Base-by-base conservation (phyloP, 202 grass and related monocot species). In the Elaeis oleifera region DNA sequence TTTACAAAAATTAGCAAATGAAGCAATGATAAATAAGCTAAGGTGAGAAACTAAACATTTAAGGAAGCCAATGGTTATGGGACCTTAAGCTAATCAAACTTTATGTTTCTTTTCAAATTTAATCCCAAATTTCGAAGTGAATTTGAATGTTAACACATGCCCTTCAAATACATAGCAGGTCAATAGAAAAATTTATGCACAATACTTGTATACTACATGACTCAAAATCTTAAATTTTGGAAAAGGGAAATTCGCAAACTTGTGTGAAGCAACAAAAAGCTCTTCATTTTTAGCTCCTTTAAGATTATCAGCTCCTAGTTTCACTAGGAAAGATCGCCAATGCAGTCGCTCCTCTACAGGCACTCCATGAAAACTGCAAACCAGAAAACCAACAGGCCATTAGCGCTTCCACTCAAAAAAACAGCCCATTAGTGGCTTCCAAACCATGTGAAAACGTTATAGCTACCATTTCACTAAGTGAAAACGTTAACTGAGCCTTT, bases 271-370 rank as follows among this genome's bases (percentile, higher is more conserved):
- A 69, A 97, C 84, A 36, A 92, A 74, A 58, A 89, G 84, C 61
- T 92, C 92, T 79, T 97, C 92, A 53, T 79, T 91, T 74, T 89
- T 91, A 69, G 81, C 72, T 11, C 92, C 92, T 71, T 83, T 89
- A 78, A 97, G 88, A 74, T 97, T 97, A 28, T 97, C 92, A 21
- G 84, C 67, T 3, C 94, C 94, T 44, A 97, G 77, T 77, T 97
- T 97, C 14, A 92, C 85, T 13, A 97, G 59, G 74, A 97, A 97
- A 61, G 92, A 89, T 4, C 92, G 94, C 94, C 94, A 97, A 75
- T 89, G 94, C 31, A 97, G 73, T 65, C 88, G 74, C 57, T 97
- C 92, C 84, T 97, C 92, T 20, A 88, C 65, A 2, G 92, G 92
- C 66, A 97, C 82, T 56, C 92, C 92, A 77, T 97, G 92, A 81